A percentile compares a stretch with the other conserved stretches of the same genome.
Evolutionary conservation across 164 flowering plant species (phyloP).

Genomic region (Piper longum): DNA sequence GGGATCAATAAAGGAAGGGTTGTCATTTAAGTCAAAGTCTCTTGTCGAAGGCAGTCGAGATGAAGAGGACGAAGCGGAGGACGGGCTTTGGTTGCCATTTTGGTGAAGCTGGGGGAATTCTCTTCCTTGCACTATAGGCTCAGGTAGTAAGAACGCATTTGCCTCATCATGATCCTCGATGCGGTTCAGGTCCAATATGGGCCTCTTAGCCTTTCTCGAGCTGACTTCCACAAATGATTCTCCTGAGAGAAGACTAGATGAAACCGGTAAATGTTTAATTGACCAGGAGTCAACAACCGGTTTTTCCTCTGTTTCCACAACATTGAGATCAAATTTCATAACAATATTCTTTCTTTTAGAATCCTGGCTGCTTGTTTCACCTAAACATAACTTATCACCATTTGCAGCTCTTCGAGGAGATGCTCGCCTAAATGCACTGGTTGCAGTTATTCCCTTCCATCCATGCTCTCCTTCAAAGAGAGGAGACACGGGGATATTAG

Average conservation of each 20-base stretch:
- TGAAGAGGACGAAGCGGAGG: conserved; percentile 68
- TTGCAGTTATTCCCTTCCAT: conserved; percentile 70
- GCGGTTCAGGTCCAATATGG: conserved; percentile 55
- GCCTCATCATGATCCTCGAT: conserved; percentile 43
- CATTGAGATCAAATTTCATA: conserved; percentile 68
- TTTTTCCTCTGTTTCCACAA: conserved; percentile 40
- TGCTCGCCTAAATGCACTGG: conserved; percentile 78
- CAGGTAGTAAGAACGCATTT: conserved; percentile 13
- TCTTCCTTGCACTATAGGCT: conserved; percentile 24
- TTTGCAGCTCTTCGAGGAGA: conserved; percentile 45
- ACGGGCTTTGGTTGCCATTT: conserved; percentile 36
- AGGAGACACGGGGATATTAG: conserved; percentile 42
- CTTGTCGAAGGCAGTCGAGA: conserved; percentile 42
- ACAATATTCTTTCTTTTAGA: conserved; percentile 15
- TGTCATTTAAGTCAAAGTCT: conserved; percentile 74
- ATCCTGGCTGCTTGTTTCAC: conserved; percentile 9
- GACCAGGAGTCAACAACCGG: conserved; percentile 7
- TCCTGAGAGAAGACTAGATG: conserved; percentile 39
- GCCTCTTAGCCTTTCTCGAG: conserved; percentile 39
- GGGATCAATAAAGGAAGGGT: conserved; percentile 21
- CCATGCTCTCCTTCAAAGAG: conserved; percentile 61
- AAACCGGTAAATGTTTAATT: conserved; percentile 22
- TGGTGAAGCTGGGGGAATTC: conserved; percentile 9
- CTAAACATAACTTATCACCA: conserved; percentile 10
- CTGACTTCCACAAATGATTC: conserved; percentile 53